phyloP scores from a whole-genome alignment of 2,329 filamentous ascomycete genomes.

The Penicillium sp. region DNA sequence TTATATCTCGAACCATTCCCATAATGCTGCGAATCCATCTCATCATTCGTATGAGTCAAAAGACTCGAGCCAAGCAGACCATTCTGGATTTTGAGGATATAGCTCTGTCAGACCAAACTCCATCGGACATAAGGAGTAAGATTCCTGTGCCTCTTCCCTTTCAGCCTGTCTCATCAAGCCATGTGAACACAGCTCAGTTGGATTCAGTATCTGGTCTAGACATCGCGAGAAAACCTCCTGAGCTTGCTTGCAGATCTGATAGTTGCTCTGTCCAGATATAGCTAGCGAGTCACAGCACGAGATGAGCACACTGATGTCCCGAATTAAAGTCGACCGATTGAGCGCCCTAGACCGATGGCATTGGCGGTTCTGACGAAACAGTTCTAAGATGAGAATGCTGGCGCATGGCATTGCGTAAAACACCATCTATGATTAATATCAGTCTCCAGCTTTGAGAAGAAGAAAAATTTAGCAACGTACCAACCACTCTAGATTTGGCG shows the following conservation, averaged over 20 bases:
- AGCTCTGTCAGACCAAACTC: background rate
- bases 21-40: background rate
- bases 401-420: background rate
- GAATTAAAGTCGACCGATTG: background rate
- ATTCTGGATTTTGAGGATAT: background rate
- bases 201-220: background rate
- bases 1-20: too few relatives aligned
- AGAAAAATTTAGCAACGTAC: background rate
- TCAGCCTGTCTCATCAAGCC: background rate
- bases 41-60: background rate
- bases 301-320: background rate
- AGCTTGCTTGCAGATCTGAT: background rate
- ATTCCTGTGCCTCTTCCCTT: background rate
- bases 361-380: background rate
- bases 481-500: background rate
- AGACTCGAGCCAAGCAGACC: background rate
- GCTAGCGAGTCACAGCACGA: background rate
- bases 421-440: background rate
- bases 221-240: background rate
- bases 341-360: background rate
- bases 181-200: background rate
- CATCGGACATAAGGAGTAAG: background rate
- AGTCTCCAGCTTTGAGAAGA: background rate
- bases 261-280: background rate
- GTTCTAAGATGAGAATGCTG: background rate